These are phyloP conservation scores for Solanum dulcamara DNA, from an alignment of 257 asterid genomes.

Conservation along the genomic window DNA sequence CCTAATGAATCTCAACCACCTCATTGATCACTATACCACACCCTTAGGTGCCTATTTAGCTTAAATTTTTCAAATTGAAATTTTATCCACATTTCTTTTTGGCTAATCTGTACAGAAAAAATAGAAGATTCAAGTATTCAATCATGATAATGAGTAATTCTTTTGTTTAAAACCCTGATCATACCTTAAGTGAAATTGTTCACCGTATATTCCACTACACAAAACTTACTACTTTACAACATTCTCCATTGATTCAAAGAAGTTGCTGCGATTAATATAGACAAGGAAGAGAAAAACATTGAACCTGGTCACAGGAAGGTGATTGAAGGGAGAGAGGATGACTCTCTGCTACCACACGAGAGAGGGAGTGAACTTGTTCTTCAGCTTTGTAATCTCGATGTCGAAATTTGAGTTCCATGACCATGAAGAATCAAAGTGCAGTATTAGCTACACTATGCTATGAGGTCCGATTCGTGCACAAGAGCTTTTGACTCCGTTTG, in stretches of 20 bases:
- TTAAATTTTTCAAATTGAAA: not conserved
- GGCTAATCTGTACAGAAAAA: not conserved
- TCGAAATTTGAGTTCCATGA: slow-evolving; percentile 60
- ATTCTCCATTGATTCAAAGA: not conserved
- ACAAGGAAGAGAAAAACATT: not conserved
- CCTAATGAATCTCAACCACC: no score
- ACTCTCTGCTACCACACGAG: slow-evolving; percentile 24
- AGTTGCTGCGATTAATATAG: not conserved
- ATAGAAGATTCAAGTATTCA: not conserved
- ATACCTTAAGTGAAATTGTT: not conserved
- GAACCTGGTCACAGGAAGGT: slow-evolving; percentile 30
- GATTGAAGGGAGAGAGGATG: slow-evolving; percentile 53
- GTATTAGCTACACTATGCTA: not conserved
- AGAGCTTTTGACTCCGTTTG: not conserved
- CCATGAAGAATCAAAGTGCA: slow-evolving; percentile 24
- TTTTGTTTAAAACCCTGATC: not conserved
- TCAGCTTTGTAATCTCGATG: slow-evolving; percentile 45
- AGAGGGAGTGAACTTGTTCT: slow-evolving; percentile 30
- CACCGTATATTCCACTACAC: not conserved
- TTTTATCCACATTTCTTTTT: not conserved
- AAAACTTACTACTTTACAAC: not conserved
- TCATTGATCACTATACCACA: no score
- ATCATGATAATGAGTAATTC: not conserved
- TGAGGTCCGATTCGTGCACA: not conserved
- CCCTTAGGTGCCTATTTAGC: not conserved